These are phyloP conservation scores for Fonsecaea nubica DNA, from an alignment of 2,329 filamentous ascomycete genomes.

Conservation along the genomic window DNA sequence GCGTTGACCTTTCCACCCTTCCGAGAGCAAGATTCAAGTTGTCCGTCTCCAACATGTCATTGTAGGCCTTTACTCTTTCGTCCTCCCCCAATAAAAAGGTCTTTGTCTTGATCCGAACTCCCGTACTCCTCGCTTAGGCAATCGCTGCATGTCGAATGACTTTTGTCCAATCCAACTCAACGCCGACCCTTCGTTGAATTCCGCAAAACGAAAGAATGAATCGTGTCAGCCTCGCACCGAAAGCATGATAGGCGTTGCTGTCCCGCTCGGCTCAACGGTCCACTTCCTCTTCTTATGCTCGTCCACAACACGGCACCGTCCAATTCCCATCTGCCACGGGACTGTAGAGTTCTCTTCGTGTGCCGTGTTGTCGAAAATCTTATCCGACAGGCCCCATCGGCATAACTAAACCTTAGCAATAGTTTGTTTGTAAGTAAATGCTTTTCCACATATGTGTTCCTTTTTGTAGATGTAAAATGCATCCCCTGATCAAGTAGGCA, in stretches of 20 bases:
- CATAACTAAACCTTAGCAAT: background rate
- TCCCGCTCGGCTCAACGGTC: background rate
- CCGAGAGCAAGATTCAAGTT: background rate
- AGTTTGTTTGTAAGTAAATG: slow-evolving; percentile 5
- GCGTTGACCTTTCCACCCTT: background rate
- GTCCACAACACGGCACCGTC: background rate
- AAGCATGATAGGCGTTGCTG: background rate
- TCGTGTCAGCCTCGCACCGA: background rate
- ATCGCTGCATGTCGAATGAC: slow-evolving; percentile 14
- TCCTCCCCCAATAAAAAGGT: background rate
- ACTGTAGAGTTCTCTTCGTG: background rate
- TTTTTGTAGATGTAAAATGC: background rate
- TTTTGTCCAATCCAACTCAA: slow-evolving; percentile 6
- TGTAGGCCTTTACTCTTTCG: background rate
- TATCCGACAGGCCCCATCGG: background rate
- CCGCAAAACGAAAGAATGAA: background rate
- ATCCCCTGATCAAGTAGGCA: background rate
- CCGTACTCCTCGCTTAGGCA: slow-evolving; percentile 19
- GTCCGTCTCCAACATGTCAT: slow-evolving; percentile 1
- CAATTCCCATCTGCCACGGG: background rate
- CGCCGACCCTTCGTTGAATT: background rate
- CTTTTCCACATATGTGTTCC: background rate
- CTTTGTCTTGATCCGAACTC: slow-evolving; percentile 16
- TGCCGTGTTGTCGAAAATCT: background rate
- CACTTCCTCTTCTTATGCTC: background rate